Evolutionary conservation across 1,284 basidiomycete genomes (phyloP), one percentile per base, ranked within the genome.

Genomic region (Heliocybe sulcata): DNA sequence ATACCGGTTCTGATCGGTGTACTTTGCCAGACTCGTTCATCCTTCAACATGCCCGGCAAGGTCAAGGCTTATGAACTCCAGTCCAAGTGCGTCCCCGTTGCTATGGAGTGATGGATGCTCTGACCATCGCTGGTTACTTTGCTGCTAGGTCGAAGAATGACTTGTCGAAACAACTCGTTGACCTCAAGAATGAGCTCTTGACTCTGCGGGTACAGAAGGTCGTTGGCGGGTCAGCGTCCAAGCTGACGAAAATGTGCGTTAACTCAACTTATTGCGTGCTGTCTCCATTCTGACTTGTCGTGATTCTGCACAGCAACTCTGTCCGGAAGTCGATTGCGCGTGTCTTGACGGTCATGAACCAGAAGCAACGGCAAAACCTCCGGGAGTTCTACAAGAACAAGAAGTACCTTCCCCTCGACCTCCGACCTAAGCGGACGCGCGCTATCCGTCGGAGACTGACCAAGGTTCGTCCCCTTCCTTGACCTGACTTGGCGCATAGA

Each of bases 291-390:
- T 55, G 35, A 35, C 20, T 8, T 31, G 42, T 49, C 56, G 16
- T 61, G 31, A 45, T 58, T 48, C 27, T 54, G 58, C 49, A 50
- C 68, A 99, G 96, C 77, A 88, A 91, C 77, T 83, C 92, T 64
- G 92, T 98, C 73, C 95, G 97, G 82, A 99, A 99, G 81, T 96
- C 94, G 64, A 95, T 99, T 69, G 97, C 97, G 61, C 94, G 97
- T 59, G 96, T 99, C 63, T 77, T 98, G 77, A 99, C 97, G 52
- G 94, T 99, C 66, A 96, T 91, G 81, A 98, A 98, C 90, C 89
- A 93, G 73, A 99, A 99, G 81, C 87, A 90, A 69, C 92, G 97
- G 66, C 87, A 93, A 78, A 94, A 96, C 79, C 85, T 98, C 64
- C 92, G 93, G 61, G 95, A 98, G 76, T 93, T 90, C 81, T 98